Percentiles rank a stretch among this genome's conserved stretches.
Conservation (phyloP, 257 asterid species). For the Plantago elongata region DNA sequence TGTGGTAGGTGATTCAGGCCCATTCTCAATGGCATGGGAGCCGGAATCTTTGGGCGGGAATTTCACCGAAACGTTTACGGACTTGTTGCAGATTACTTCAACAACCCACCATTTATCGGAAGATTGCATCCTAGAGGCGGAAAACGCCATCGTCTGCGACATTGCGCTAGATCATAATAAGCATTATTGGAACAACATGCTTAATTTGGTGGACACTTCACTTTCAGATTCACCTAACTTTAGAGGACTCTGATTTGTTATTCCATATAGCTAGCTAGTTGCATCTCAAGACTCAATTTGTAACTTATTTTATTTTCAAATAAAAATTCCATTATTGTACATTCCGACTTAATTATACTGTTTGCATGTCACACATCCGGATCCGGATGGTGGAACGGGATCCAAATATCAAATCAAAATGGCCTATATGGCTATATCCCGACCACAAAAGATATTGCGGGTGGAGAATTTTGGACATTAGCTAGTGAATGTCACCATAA, state of each 20-base stretch:
- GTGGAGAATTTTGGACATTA: too few relatives aligned
- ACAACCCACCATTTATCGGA: conserved; percentile 39
- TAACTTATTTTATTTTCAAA: background rate
- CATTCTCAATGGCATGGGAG: conserved; percentile 34
- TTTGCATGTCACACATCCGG: too few relatives aligned
- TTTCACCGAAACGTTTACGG: conserved; percentile 71
- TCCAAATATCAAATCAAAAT: too few relatives aligned
- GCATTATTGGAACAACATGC: conserved; percentile 53
- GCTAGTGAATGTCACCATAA: too few relatives aligned
- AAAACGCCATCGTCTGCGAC: conserved; percentile 27
- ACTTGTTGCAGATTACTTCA: conserved; percentile 54
- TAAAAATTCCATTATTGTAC: conserved; percentile 12
- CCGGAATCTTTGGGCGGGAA: conserved; percentile 21
- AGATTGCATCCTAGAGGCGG: conserved; percentile 50
- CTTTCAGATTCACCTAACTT: conserved; percentile 38
- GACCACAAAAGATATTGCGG: too few relatives aligned
- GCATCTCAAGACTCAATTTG: background rate
- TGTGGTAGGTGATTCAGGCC: conserved; percentile 23
- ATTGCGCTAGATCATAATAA: conserved; percentile 37
- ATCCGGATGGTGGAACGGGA: too few relatives aligned
- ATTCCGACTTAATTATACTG: background rate
- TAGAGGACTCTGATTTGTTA: conserved; percentile 11
- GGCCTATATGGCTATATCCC: too few relatives aligned
- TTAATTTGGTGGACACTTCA: conserved; percentile 47
- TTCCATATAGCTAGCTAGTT: background rate